A percentile compares a stretch with the other conserved stretches of the same genome.
phyloP scores from a whole-genome alignment of 805 yeast species.

The Teunomyces barrocoloradensis region DNA sequence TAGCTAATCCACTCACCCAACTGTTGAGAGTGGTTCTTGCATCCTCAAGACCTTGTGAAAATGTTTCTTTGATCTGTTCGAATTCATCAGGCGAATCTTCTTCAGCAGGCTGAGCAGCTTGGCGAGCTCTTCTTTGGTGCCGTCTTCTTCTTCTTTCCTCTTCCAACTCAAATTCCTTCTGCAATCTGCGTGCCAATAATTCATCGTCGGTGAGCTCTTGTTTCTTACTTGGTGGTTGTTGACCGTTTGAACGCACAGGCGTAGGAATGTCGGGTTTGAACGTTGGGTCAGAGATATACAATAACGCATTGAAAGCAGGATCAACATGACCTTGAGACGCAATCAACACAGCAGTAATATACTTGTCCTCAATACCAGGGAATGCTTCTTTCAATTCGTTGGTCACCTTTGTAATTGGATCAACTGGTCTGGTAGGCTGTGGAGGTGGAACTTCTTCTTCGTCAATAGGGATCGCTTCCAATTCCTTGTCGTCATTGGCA shows the following conservation, averaged over 20 bases:
- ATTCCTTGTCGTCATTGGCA: neutral
- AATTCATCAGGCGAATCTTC: constrained; percentile 56
- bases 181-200: constrained; percentile 74
- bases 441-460: constrained; percentile 29
- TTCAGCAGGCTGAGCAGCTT: constrained; percentile 10
- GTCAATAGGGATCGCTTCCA: constrained; percentile 2
- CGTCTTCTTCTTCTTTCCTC: constrained; percentile 35
- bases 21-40: constrained; percentile 71
- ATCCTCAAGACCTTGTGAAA: constrained; percentile 76
- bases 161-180: constrained; percentile 55
- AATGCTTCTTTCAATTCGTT: constrained; percentile 79
- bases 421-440: constrained; percentile 54
- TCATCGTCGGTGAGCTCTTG: constrained; percentile 60
- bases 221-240: constrained; percentile 15
- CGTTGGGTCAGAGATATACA: constrained; percentile 74
- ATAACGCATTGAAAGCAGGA: constrained; percentile 83
- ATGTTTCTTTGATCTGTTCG: constrained; percentile 63
- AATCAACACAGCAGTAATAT: constrained; percentile 74
- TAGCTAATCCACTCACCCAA: constrained; percentile 73
- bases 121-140: constrained; percentile 12
- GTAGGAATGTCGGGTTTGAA: constrained; percentile 52
- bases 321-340: constrained; percentile 82
- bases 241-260: constrained; percentile 11
- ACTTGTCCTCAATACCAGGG: constrained; percentile 70
- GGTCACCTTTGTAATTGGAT: constrained; percentile 54